phyloP scores from a whole-genome alignment of 768 basidiomycete genomes.

The Trametes sanguinea region DNA sequence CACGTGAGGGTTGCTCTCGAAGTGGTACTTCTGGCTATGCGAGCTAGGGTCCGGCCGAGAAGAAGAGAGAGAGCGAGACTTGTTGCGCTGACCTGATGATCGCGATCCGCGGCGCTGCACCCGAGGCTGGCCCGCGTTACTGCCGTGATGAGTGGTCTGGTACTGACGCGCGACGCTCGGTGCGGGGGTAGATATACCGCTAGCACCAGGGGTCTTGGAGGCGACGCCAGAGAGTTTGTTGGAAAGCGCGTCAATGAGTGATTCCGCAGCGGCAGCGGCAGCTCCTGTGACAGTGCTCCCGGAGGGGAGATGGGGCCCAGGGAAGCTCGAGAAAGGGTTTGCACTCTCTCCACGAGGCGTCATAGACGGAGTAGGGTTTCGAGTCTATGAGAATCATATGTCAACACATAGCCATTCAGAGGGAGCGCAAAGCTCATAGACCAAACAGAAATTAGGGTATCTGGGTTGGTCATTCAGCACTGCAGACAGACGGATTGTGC shows the following conservation, averaged over 20 bases:
- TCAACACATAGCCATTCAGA: too few relatives aligned
- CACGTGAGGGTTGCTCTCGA: constrained; percentile 60
- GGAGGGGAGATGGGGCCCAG: constrained; percentile 24
- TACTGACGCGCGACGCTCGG: constrained; percentile 26
- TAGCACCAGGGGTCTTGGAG: constrained; percentile 22
- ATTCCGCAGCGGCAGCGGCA: constrained; percentile 17
- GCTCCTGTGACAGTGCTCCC: constrained; percentile 7
- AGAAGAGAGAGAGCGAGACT: constrained; percentile 28
- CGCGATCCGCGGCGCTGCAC: constrained; percentile 30
- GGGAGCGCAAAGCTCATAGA: too few relatives aligned
- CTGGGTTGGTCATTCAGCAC: too few relatives aligned
- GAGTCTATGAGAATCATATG: constrained; percentile 39
- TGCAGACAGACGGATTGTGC: too few relatives aligned
- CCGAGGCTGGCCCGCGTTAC: constrained; percentile 26
- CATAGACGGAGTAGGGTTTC: constrained; percentile 43
- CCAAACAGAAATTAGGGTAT: too few relatives aligned
- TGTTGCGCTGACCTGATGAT: constrained; percentile 16
- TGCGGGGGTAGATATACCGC: constrained; percentile 3
- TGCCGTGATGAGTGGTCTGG: constrained; percentile 48
- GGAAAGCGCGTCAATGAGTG: constrained; percentile 29
- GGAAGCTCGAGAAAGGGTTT: constrained; percentile 59
- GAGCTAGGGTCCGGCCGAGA: constrained; percentile 46
- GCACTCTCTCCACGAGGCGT: constrained; percentile 44
- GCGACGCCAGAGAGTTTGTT: constrained; percentile 8
- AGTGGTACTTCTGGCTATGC: constrained; percentile 41